phyloP scores from a whole-genome alignment of 495 filamentous ascomycete species.

The Patellaria atrata region DNA sequence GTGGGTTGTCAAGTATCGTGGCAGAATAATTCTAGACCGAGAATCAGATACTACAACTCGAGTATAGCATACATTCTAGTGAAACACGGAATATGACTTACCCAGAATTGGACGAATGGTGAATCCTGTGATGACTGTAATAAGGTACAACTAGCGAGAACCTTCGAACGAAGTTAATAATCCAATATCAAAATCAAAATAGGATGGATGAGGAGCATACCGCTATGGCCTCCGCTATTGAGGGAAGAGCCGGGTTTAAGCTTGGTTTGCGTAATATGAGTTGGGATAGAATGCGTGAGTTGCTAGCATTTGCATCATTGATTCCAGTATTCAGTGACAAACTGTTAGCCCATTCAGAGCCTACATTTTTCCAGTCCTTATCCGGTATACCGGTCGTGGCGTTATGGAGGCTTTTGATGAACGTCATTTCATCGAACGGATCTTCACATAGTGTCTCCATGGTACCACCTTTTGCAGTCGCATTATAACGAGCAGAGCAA shows the following conservation, averaged over 20 bases:
- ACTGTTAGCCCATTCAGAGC: constrained; percentile 38
- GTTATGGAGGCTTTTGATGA: constrained; percentile 28
- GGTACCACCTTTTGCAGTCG: constrained; percentile 38
- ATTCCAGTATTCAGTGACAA: constrained; percentile 48
- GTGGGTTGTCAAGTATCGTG: constrained; percentile 24
- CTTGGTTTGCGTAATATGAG: constrained; percentile 23
- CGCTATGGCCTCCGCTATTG: constrained; percentile 50
- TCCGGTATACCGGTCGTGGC: constrained; percentile 24
- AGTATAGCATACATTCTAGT: too few relatives aligned
- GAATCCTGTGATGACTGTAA: constrained; percentile 37
- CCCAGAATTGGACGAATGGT: constrained; percentile 44
- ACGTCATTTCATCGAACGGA: constrained; percentile 34
- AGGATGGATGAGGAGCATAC: too few relatives aligned
- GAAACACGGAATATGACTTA: constrained; percentile 1
- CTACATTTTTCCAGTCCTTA: constrained; percentile 46
- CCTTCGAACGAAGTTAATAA: too few relatives aligned
- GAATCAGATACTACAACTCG: too few relatives aligned
- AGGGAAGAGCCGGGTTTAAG: constrained; percentile 37
- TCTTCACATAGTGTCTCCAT: constrained; percentile 46
- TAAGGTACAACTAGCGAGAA: constrained; percentile 49
- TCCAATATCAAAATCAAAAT: too few relatives aligned
- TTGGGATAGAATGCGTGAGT: constrained; percentile 48
- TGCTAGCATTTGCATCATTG: constrained; percentile 42
- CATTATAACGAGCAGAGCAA: constrained; percentile 49
- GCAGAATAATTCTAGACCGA: constrained; percentile 30